Evolutionary conservation across 495 filamentous ascomycete species (phyloP).

Genomic region (Aspergillus coremiiformis): DNA sequence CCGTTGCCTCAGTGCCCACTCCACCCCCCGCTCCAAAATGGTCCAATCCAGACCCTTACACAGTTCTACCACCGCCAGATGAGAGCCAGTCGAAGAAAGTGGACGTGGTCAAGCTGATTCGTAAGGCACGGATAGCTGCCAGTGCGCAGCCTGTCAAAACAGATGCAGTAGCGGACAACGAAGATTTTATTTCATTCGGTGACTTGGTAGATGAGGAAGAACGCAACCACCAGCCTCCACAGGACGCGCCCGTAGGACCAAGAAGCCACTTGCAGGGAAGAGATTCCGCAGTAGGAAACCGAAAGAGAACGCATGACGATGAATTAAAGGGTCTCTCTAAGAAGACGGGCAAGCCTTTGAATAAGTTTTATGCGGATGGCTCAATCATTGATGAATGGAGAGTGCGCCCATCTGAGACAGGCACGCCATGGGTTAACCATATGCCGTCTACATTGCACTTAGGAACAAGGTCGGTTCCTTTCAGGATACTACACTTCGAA

Average conservation of each 20-base stretch:
- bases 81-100: constrained; percentile 58
- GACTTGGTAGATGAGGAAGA: constrained; percentile 44
- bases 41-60: constrained; percentile 94
- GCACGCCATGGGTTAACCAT: constrained; percentile 54
- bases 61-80: constrained; percentile 66
- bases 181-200: constrained; percentile 81
- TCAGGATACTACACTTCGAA: not conserved
- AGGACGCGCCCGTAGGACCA: constrained; percentile 32
- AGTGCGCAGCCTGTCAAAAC: constrained; percentile 31
- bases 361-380: constrained; percentile 37
- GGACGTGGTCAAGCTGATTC: constrained; percentile 79
- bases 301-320: constrained; percentile 68
- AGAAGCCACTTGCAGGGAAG: constrained; percentile 15
- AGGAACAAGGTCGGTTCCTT: constrained; percentile 24
- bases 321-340: constrained; percentile 48
- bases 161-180: constrained; percentile 52
- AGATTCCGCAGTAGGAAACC: constrained; percentile 38
- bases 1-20: constrained; percentile 22
- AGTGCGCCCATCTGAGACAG: constrained; percentile 30
- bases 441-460: constrained; percentile 25
- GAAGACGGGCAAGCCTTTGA: constrained; percentile 36
- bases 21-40: constrained; percentile 56
- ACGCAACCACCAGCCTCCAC: constrained; percentile 21
- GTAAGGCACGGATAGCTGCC: constrained; percentile 62
- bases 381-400: constrained; percentile 53